These are phyloP conservation scores for Cadophora sp. DNA, from an alignment of 2,329 filamentous ascomycete species.

Conservation along the genomic window DNA sequence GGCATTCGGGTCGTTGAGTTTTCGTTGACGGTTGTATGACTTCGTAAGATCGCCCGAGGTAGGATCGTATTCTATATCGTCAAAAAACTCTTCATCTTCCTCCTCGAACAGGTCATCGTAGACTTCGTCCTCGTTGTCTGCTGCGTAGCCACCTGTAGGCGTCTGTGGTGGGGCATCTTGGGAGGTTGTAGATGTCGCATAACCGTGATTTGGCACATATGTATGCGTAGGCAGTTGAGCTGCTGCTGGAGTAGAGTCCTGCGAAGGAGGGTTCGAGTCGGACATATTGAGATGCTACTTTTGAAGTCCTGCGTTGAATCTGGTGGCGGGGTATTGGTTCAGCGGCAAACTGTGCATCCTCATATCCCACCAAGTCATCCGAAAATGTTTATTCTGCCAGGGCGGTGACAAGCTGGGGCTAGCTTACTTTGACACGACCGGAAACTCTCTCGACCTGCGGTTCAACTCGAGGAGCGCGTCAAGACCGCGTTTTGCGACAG, in stretches of 20 bases:
- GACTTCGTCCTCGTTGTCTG: conserved; percentile 50
- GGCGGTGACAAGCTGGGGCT: not conserved
- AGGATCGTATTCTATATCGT: conserved; percentile 61
- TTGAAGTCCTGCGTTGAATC: not conserved
- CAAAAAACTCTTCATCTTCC: conserved; percentile 66
- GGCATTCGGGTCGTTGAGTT: conserved; percentile 60
- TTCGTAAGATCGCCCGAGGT: conserved; percentile 77
- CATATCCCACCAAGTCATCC: conserved; percentile 4
- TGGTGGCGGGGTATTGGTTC: conserved; percentile 11
- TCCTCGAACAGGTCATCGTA: conserved; percentile 59
- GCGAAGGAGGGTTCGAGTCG: conserved; percentile 28
- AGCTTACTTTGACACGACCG: not conserved
- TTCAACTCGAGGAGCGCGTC: conserved; percentile 2
- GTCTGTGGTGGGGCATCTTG: conserved; percentile 44
- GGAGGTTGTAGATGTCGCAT: conserved; percentile 47
- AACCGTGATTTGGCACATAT: conserved; percentile 56
- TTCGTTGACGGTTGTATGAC: conserved; percentile 81
- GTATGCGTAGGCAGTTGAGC: conserved; percentile 53
- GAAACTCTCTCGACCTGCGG: not conserved
- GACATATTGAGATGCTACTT: conserved; percentile 27
- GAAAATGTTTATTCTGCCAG: conserved; percentile 6
- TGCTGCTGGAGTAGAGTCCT: conserved; percentile 46
- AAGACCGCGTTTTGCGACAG: conserved; percentile 17
- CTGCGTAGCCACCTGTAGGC: conserved; percentile 45
- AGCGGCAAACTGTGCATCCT: conserved; percentile 13